These are phyloP conservation scores for Macaranga tanarius DNA, from an alignment of 441 rosid genomes.

Conservation along the genomic window DNA sequence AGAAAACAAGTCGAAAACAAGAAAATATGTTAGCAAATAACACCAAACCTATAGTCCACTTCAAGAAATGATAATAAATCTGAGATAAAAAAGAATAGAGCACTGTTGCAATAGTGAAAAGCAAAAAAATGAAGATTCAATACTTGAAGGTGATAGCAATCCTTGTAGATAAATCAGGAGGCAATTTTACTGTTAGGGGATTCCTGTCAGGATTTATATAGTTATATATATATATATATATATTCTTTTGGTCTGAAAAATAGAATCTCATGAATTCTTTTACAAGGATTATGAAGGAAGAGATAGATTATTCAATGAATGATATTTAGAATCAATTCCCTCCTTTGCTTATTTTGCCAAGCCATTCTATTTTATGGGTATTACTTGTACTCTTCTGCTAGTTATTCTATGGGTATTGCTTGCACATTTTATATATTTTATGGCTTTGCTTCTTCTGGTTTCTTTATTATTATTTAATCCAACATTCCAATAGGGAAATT, in stretches of 20 bases:
- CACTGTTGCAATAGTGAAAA: neutral
- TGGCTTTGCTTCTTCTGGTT: neutral
- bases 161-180: neutral
- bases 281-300: conserved; percentile 25
- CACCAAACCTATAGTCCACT: neutral
- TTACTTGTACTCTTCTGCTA: too few relatives aligned
- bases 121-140: neutral
- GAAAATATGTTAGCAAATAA: neutral
- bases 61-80: neutral
- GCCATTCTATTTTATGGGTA: neutral
- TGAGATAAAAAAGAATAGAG: neutral
- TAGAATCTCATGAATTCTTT: neutral
- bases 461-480: too few relatives aligned
- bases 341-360: conserved; percentile 9
- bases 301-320: neutral
- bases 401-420: neutral
- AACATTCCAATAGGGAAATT: too few relatives aligned
- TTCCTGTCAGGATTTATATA: neutral
- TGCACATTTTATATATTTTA: too few relatives aligned
- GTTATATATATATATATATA: neutral
- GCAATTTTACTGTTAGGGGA: neutral
- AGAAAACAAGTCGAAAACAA: neutral
- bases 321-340: conserved; percentile 35
- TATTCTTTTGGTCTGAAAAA: too few relatives aligned
- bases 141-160: conserved; percentile 2